Evolutionary conservation across 352 stramenopile species (phyloP).

Genomic region (Phytophthora crassamura): DNA sequence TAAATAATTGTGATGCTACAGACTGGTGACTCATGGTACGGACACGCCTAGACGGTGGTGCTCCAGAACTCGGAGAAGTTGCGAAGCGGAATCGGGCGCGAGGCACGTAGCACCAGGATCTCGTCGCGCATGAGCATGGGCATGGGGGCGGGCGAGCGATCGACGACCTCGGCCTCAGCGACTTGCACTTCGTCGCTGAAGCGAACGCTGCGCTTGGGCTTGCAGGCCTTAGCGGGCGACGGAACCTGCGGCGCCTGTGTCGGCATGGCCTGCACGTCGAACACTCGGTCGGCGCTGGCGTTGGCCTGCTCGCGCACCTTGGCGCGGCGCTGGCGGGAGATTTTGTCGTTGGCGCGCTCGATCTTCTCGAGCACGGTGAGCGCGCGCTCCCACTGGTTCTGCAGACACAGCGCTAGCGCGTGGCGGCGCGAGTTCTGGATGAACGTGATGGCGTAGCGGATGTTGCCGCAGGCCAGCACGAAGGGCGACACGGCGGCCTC

Average conservation of each 20-base stretch:
- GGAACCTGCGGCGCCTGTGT: constrained; percentile 32
- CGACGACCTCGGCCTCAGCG: constrained; percentile 47
- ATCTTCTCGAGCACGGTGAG: constrained; percentile 83
- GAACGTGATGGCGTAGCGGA: constrained; percentile 77
- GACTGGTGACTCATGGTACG: constrained; percentile 32
- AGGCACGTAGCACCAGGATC: constrained; percentile 79
- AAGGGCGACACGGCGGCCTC: constrained; percentile 42
- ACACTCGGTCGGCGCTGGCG: constrained; percentile 38
- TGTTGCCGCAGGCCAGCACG: constrained; percentile 60
- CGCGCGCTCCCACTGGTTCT: constrained; percentile 82
- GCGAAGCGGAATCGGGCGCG: constrained; percentile 67
- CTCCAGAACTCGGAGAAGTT: constrained; percentile 89
- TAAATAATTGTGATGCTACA: constrained; percentile 53
- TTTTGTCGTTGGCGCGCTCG: constrained; percentile 81
- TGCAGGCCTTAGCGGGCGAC: constrained; percentile 29
- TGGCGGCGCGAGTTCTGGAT: constrained; percentile 79
- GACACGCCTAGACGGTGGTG: constrained; percentile 22
- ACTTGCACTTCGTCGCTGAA: constrained; percentile 70
- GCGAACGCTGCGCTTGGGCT: constrained; percentile 49
- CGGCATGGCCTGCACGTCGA: constrained; percentile 30
- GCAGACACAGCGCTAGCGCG: constrained; percentile 65
- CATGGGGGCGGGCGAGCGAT: constrained; percentile 67
- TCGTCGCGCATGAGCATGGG: constrained; percentile 77
- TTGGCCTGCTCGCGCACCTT: constrained; percentile 72
- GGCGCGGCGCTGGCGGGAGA: constrained; percentile 68